These are phyloP conservation scores for Dovyalis caffra DNA, from an alignment of 345 rosid species.

Conservation along the genomic window DNA sequence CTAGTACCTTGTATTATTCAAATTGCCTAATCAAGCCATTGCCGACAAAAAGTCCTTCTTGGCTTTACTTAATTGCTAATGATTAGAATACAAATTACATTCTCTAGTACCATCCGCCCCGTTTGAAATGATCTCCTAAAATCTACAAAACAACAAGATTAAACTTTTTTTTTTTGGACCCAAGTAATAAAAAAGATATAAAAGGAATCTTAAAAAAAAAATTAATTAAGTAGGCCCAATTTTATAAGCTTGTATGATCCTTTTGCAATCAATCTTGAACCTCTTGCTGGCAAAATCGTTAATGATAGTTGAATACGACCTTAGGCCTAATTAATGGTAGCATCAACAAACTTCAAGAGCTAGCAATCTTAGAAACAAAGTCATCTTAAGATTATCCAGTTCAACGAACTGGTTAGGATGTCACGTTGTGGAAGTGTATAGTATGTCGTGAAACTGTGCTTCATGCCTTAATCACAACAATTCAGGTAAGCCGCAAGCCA, in stretches of 20 bases:
- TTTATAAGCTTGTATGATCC: not conserved
- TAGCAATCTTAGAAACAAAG: conserved; percentile 7
- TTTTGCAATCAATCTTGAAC: not conserved
- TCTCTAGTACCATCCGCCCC: too few species aligned
- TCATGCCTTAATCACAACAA: not conserved
- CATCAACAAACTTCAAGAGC: not conserved
- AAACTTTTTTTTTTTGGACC: too few species aligned
- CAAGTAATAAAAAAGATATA: not conserved
- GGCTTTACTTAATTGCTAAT: not conserved
- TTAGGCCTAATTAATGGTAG: conserved; percentile 2
- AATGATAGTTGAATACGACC: conserved; percentile 6
- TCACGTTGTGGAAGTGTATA: too few species aligned
- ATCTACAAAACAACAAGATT: too few species aligned
- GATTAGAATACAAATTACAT: not conserved
- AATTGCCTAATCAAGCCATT: conserved; percentile 7
- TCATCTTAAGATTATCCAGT: too few species aligned
- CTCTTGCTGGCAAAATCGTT: not conserved
- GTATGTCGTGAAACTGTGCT: too few species aligned
- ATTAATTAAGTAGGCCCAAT: not conserved
- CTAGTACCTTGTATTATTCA: not conserved
- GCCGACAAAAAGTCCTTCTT: conserved; percentile 10
- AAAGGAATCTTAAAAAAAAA: not conserved
- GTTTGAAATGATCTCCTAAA: too few species aligned
- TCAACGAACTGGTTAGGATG: conserved; percentile 2
- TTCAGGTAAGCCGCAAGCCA: not conserved